phyloP scores from a whole-genome alignment of 129 eudicot genomes.

The Lactuca sativa region DNA sequence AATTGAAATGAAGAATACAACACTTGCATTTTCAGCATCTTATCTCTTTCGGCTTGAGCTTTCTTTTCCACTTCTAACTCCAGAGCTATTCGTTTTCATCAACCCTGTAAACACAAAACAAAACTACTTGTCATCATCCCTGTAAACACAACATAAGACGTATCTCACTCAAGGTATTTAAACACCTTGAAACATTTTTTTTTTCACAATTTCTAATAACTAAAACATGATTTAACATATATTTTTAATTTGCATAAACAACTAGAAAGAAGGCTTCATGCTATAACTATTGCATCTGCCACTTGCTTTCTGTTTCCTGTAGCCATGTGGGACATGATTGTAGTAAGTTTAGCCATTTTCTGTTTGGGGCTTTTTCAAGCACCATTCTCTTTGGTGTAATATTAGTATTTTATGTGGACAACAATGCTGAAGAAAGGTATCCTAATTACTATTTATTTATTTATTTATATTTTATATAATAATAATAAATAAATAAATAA shows the following conservation, averaged over 20 bases:
- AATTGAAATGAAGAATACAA: too few relatives aligned
- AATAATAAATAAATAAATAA: background rate
- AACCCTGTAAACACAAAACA: background rate
- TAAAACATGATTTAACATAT: background rate
- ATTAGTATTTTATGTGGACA: slow-evolving; percentile 79
- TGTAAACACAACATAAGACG: slow-evolving; percentile 46
- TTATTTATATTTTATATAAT: too few relatives aligned
- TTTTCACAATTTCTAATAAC: background rate
- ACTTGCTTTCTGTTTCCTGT: slow-evolving; percentile 95
- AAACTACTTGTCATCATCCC: too few relatives aligned
- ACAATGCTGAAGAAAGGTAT: slow-evolving; percentile 93
- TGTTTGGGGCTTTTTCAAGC: slow-evolving; percentile 78
- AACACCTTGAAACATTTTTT: background rate
- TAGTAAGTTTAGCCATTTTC: slow-evolving; percentile 76
- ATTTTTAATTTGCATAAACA: slow-evolving; percentile 56
- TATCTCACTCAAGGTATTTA: slow-evolving; percentile 80
- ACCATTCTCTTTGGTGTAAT: slow-evolving; percentile 71
- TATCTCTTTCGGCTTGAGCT: too few relatives aligned
- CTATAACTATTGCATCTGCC: slow-evolving; percentile 85
- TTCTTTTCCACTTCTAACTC: too few relatives aligned
- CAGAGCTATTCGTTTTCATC: background rate
- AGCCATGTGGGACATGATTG: slow-evolving; percentile 97
- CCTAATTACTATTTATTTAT: background rate
- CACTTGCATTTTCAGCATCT: too few relatives aligned
- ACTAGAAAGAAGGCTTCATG: slow-evolving; percentile 86